Base-by-base conservation (phyloP, 2,329 filamentous ascomycete species). In the Alternaria brassicae region DNA sequence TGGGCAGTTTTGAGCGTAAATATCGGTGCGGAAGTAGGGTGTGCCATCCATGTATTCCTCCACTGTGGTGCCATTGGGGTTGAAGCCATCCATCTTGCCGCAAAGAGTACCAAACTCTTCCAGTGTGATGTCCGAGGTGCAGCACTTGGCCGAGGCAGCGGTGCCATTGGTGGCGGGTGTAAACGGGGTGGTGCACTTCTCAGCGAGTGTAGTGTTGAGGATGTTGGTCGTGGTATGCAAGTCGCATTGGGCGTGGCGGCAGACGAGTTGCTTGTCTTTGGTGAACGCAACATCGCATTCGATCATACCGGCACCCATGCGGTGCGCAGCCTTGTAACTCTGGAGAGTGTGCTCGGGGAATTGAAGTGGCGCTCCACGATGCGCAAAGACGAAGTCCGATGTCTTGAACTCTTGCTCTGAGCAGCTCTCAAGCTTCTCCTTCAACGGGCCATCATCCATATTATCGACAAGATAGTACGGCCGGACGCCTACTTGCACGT, bases 121-220 rank as follows among this genome's bases (percentile, higher is more conserved):
- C 34, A 89, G 78, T 1, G 89, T 91, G 70, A 91, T 85, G 71
- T 91, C 89, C 67, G 84, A 87, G 3, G 89, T 91, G 81, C 89
- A 91, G 81, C 89, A 91, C 65, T 85, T 85, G 12, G 88, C 89
- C 15, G 79, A 81, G 1, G 89, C 89, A 1, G 80, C 70, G 5
- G 76, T 69, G 6, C 72, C 72, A 40, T 74, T 63, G n/a, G 62
- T 62, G 6, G 73, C 68, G 3, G 76, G 71, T 23, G 65, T 72
- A 60, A 78, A 78, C 0, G 74, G 74, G n/a, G 60, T 73, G 2
- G 71, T 76, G 64, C 76, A 78, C 48, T 78, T 78, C 17, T 61
- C 56, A 8, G 74, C 76, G n/a, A 78, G 62, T 0, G 74, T 72
- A 2, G 76, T 72, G 52, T 70, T 71, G 53, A 78, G 69, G 53